Evolutionary conservation across 2,329 filamentous ascomycete genomes (phyloP).

Genomic region (Niveomyces coronatus): DNA sequence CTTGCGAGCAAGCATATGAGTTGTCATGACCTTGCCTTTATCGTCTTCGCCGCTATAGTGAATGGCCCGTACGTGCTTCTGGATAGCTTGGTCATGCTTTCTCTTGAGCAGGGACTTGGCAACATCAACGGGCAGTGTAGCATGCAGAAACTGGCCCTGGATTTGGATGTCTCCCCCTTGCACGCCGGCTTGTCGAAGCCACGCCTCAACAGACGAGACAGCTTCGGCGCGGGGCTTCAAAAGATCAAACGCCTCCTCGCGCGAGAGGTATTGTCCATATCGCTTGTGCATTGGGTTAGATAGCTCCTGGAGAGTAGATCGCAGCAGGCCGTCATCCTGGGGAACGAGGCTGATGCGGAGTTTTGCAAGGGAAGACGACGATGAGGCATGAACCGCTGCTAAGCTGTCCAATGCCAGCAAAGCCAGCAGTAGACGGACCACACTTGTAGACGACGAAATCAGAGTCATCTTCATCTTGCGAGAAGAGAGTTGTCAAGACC

Average conservation of each 20-base stretch:
- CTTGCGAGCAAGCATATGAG: not conserved
- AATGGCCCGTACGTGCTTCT: constrained; percentile 2
- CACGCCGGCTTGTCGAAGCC: constrained; percentile 31
- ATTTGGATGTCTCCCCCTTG: constrained; percentile 24
- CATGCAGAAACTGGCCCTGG: constrained; percentile 30
- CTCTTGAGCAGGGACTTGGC: constrained; percentile 37
- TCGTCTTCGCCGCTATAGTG: not conserved
- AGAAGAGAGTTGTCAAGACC: too few species aligned
- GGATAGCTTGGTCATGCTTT: constrained; percentile 9
- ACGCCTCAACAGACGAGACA: constrained; percentile 29
- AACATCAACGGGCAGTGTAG: constrained; percentile 27
- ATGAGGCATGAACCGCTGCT: not conserved
- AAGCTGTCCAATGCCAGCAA: too few species aligned
- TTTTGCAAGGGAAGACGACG: not conserved
- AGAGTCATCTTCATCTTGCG: too few species aligned
- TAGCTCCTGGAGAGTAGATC: constrained; percentile 35
- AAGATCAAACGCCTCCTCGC: constrained; percentile 37
- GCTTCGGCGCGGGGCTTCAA: constrained; percentile 32
- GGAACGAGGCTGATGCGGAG: constrained; percentile 22
- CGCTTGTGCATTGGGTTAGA: constrained; percentile 35
- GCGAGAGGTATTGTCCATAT: constrained; percentile 39
- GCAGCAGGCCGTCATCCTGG: constrained; percentile 21
- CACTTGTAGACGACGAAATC: too few species aligned
- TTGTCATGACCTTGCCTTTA: not conserved
- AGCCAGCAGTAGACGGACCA: too few species aligned